Evolutionary conservation across 2,329 filamentous ascomycete species (phyloP).

Genomic region (Apiospora marii): DNA sequence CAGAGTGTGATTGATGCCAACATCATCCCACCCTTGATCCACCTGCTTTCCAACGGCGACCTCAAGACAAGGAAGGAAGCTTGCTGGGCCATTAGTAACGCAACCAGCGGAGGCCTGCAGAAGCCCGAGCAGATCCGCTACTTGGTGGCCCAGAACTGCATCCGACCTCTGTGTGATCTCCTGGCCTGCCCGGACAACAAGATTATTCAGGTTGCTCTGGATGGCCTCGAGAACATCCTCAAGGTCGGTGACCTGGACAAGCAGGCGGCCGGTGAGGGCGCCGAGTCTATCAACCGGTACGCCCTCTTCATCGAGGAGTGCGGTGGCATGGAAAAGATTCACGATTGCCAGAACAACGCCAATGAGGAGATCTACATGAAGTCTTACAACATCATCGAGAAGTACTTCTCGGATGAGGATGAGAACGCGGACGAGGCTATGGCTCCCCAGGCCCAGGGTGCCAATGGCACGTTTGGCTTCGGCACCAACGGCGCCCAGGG

Average conservation of each 20-base stretch:
- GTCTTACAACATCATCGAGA: slow-evolving; percentile 99
- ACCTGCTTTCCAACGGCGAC: slow-evolving; percentile 94
- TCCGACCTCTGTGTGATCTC: slow-evolving; percentile 95
- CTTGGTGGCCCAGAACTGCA: slow-evolving; percentile 91
- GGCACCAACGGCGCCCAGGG: slow-evolving; percentile 70
- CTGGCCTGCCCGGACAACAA: slow-evolving; percentile 98
- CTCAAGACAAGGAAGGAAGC: slow-evolving; percentile 99
- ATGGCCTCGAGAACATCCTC: slow-evolving; percentile 98
- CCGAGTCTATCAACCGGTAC: slow-evolving; percentile 90
- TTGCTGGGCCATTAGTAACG: slow-evolving; percentile 99
- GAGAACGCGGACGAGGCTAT: slow-evolving; percentile 86
- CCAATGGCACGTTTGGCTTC: slow-evolving; percentile 82
- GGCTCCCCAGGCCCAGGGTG: slow-evolving; percentile 72
- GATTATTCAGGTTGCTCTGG: slow-evolving; percentile 98
- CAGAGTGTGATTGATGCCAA: slow-evolving; percentile 96
- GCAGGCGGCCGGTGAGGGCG: slow-evolving; percentile 78
- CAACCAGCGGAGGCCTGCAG: slow-evolving; percentile 94
- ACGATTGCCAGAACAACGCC: slow-evolving; percentile 99
- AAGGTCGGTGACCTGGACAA: slow-evolving; percentile 99
- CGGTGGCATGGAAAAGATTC: slow-evolving; percentile 99
- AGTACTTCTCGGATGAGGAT: slow-evolving; percentile 99
- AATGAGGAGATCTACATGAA: slow-evolving; percentile 99
- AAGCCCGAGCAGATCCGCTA: slow-evolving; percentile 99
- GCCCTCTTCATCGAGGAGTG: slow-evolving; percentile 99
- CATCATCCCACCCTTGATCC: slow-evolving; percentile 95